Percentiles rank a stretch among this genome's conserved stretches.
These are phyloP conservation scores for Conoideocrella luteorostrata DNA, from an alignment of 2,329 filamentous ascomycete species.

Conservation along the genomic window DNA sequence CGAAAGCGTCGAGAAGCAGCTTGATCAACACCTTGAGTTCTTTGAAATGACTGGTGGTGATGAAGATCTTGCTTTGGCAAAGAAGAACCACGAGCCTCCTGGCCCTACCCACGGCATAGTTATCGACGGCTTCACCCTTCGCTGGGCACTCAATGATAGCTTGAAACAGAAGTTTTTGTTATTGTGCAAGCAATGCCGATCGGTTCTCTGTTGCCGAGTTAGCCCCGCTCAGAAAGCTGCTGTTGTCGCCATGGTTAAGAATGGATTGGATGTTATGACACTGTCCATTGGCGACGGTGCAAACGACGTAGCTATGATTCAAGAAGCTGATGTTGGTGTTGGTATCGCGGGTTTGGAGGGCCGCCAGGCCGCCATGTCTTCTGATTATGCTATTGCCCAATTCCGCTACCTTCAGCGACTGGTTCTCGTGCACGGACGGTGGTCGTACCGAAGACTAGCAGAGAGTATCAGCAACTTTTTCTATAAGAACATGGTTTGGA, in stretches of 20 bases:
- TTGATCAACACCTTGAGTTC: constrained; percentile 64
- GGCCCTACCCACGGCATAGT: constrained; percentile 84
- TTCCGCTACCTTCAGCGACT: constrained; percentile 83
- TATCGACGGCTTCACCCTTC: constrained; percentile 90
- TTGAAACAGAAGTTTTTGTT: constrained; percentile 89
- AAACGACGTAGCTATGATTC: constrained; percentile 97
- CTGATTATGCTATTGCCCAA: constrained; percentile 91
- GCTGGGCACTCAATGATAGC: constrained; percentile 74
- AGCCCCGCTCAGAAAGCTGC: constrained; percentile 94
- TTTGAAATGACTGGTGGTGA: constrained; percentile 82
- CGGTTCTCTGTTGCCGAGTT: constrained; percentile 94
- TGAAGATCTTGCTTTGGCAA: constrained; percentile 73
- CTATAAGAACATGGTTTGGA: constrained; percentile 99
- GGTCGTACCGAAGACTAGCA: constrained; percentile 90
- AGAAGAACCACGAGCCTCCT: constrained; percentile 78
- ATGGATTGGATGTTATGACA: constrained; percentile 91
- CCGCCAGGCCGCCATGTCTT: constrained; percentile 90
- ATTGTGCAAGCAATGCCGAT: constrained; percentile 93
- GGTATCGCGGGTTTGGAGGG: constrained; percentile 92
- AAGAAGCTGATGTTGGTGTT: constrained; percentile 93
- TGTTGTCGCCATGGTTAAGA: constrained; percentile 95
- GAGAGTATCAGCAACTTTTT: constrained; percentile 98
- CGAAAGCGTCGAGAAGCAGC: constrained; percentile 57
- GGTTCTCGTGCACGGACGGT: constrained; percentile 83
- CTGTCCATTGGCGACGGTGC: constrained; percentile 89